These are phyloP conservation scores for Rutstroemia sp. DNA, from an alignment of 2,329 filamentous ascomycete species.

Conservation along the genomic window DNA sequence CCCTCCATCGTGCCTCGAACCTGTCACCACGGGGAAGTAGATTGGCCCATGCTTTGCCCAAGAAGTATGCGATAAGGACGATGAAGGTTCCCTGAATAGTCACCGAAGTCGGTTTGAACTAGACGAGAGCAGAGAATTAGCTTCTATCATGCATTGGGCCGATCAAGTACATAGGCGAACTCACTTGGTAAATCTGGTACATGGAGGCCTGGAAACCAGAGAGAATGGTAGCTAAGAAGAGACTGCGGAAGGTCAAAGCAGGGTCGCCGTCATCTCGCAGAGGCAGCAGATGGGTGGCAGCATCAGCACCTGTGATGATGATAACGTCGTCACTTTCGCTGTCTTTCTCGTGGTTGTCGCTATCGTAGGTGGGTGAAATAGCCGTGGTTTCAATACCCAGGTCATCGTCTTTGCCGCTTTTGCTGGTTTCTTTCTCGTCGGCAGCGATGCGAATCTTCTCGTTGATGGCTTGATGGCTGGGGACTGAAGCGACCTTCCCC, in stretches of 20 bases:
- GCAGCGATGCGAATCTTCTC: conserved; percentile 25
- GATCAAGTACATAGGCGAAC: conserved; percentile 12
- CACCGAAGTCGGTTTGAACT: conserved; percentile 46
- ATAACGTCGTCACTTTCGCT: conserved; percentile 34
- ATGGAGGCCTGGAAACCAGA: conserved; percentile 48
- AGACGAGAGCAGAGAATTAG: background rate
- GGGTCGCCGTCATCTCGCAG: conserved; percentile 46
- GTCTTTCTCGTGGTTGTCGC: conserved; percentile 27
- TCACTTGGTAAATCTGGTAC: conserved; percentile 46
- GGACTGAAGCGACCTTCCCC: conserved; percentile 27
- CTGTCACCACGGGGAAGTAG: conserved; percentile 45
- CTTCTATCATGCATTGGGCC: background rate
- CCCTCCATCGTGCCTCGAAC: conserved; percentile 41
- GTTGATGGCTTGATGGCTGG: conserved; percentile 27
- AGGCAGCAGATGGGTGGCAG: conserved; percentile 40
- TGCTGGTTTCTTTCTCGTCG: conserved; percentile 5
- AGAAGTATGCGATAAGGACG: conserved; percentile 49
- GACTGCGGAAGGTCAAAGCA: conserved; percentile 44
- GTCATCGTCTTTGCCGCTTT: conserved; percentile 20
- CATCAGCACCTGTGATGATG: conserved; percentile 46
- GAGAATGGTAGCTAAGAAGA: conserved; percentile 42
- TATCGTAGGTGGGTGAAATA: no score
- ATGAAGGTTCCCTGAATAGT: conserved; percentile 47
- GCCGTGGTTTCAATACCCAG: no score
- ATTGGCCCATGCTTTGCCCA: conserved; percentile 41